Evolutionary conservation across 2,329 filamentous ascomycete genomes (phyloP).

Genomic region (Phaeosphaeria sp.): DNA sequence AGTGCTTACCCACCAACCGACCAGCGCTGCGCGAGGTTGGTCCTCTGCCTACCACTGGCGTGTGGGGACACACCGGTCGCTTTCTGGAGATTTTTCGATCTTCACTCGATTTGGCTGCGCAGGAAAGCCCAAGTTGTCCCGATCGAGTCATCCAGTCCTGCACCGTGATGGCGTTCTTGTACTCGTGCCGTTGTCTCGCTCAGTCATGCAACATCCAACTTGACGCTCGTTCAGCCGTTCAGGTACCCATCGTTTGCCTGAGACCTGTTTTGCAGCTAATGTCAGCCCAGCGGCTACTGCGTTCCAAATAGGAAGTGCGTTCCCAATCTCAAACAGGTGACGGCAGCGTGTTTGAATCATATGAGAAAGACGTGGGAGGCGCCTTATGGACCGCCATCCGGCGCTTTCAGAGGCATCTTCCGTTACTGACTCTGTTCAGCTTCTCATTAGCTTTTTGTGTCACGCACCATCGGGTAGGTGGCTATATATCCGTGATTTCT

Average conservation of each 20-base stretch:
- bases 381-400: conserved; percentile 8
- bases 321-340: conserved; percentile 12
- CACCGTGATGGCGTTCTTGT: neutral
- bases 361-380: neutral
- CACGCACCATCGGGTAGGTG: conserved; percentile 4
- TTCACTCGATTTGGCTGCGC: neutral
- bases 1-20: neutral
- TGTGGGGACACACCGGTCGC: neutral
- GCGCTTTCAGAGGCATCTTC: neutral
- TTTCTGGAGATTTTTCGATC: neutral
- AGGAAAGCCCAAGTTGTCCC: neutral
- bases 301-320: conserved; percentile 7
- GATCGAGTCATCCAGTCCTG: neutral
- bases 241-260: conserved; percentile 3
- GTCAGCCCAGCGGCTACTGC: conserved; percentile 10
- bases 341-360: conserved; percentile 1
- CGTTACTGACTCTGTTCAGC: conserved; percentile 2
- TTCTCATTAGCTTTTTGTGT: conserved; percentile 3
- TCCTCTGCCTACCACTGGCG: neutral
- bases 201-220: conserved; percentile 1
- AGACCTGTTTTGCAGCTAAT: conserved; percentile 9
- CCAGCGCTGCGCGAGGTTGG: neutral
- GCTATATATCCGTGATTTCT: conserved; percentile 1
- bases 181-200: conserved; percentile 1
- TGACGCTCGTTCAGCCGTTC: conserved; percentile 3